phyloP scores from a whole-genome alignment of 768 basidiomycete species.

The Coprinellus micaceus region DNA sequence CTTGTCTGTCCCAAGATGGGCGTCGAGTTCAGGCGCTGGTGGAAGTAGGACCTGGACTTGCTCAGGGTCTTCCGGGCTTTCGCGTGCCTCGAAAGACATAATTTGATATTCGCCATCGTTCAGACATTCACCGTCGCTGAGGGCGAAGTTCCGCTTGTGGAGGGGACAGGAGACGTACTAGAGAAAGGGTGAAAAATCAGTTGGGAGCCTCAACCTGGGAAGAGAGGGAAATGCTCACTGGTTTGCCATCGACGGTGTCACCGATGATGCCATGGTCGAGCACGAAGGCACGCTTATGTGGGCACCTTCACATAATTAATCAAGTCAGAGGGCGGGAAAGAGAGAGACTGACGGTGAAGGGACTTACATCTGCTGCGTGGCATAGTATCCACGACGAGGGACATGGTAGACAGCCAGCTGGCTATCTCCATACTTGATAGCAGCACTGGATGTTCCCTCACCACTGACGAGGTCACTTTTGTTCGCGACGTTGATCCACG shows the following conservation, averaged over 20 bases:
- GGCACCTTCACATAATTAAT: slow-evolving; percentile 26
- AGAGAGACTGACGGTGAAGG: not conserved
- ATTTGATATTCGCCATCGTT: slow-evolving; percentile 59
- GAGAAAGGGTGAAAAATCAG: not conserved
- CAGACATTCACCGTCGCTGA: slow-evolving; percentile 53
- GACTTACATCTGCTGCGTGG: slow-evolving; percentile 59
- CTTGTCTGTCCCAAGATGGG: slow-evolving; percentile 57
- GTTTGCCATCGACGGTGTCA: slow-evolving; percentile 52
- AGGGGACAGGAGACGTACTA: slow-evolving; percentile 48
- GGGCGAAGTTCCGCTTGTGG: slow-evolving; percentile 63
- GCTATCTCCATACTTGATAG: slow-evolving; percentile 59
- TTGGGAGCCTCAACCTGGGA: not conserved
- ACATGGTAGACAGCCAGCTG: slow-evolving; percentile 70
- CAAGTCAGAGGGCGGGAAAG: not conserved
- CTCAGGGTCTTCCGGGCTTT: slow-evolving; percentile 28
- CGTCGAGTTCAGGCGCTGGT: slow-evolving; percentile 53
- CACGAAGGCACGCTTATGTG: slow-evolving; percentile 55
- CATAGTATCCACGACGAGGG: slow-evolving; percentile 54
- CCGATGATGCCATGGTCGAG: slow-evolving; percentile 69
- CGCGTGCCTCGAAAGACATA: slow-evolving; percentile 56
- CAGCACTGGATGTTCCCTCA: slow-evolving; percentile 44
- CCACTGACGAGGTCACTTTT: slow-evolving; percentile 47
- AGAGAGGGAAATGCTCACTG: too few relatives aligned
- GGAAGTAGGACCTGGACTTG: slow-evolving; percentile 49
- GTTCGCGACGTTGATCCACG: slow-evolving; percentile 49